Evolutionary conservation across 208 protist species (phyloP).

Genomic region (Porcisia deanei): DNA sequence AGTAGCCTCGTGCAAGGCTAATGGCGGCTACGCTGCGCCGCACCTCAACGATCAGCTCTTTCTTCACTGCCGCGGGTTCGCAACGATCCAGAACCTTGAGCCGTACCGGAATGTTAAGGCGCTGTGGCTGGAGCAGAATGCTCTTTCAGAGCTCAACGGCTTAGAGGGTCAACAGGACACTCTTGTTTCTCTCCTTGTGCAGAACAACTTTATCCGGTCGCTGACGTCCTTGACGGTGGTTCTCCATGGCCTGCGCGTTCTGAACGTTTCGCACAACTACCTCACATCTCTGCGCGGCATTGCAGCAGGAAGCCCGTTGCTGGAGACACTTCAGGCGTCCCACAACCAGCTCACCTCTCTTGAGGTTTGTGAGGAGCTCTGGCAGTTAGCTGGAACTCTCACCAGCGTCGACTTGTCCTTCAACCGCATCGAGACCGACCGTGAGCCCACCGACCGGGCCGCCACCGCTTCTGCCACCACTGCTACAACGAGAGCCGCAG

Average conservation of each 20-base stretch:
- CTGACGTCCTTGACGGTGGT: slow-evolving; percentile 43
- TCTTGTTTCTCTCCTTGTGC: slow-evolving; percentile 91
- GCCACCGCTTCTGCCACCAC: not conserved
- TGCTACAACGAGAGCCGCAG: not conserved
- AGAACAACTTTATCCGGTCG: slow-evolving; percentile 92
- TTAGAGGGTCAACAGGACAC: slow-evolving; percentile 60
- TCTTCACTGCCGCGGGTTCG: slow-evolving; percentile 93
- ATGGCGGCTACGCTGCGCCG: slow-evolving; percentile 86
- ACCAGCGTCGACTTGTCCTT: slow-evolving; percentile 93
- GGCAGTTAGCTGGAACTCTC: slow-evolving; percentile 63
- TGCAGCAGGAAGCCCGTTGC: slow-evolving; percentile 42
- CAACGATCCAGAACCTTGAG: slow-evolving; percentile 86
- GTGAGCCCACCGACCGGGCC: slow-evolving; percentile 10
- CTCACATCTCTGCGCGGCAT: slow-evolving; percentile 68
- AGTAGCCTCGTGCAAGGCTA: slow-evolving; percentile 81
- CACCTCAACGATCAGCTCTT: slow-evolving; percentile 89
- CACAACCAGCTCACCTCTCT: slow-evolving; percentile 78
- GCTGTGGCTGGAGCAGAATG: slow-evolving; percentile 95
- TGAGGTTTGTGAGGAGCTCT: slow-evolving; percentile 75
- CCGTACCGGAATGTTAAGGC: slow-evolving; percentile 88
- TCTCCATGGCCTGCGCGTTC: slow-evolving; percentile 78
- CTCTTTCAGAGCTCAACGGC: slow-evolving; percentile 78
- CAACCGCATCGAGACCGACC: slow-evolving; percentile 77
- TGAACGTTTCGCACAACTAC: slow-evolving; percentile 81
- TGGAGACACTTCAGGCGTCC: slow-evolving; percentile 74